Percentiles rank a stretch among this genome's conserved stretches.
phyloP scores from a whole-genome alignment of 345 rosid species.

The Euclidium syriacum region DNA sequence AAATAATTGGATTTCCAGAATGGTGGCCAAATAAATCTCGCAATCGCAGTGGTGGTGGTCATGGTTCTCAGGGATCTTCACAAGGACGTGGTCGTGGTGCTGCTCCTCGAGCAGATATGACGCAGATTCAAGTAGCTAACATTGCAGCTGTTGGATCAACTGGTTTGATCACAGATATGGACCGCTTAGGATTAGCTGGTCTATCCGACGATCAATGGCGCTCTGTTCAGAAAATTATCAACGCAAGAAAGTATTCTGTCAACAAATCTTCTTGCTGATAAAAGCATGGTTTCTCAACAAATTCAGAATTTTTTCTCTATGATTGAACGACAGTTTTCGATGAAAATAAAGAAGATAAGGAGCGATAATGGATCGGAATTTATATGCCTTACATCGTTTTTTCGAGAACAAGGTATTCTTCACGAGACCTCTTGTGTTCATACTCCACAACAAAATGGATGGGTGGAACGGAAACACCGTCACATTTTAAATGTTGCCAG shows the following conservation, averaged over 20 bases:
- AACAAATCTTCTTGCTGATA: neutral
- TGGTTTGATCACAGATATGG: too few species aligned
- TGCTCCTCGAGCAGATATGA: neutral
- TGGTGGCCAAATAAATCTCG: too few species aligned
- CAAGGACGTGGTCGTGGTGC: neutral
- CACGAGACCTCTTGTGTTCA: neutral
- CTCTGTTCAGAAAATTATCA: too few species aligned
- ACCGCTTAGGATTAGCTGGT: too few species aligned
- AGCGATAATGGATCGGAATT: neutral
- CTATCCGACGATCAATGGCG: too few species aligned
- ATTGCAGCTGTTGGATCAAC: too few species aligned
- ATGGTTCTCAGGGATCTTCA: too few species aligned
- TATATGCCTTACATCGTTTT: neutral
- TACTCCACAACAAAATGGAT: neutral
- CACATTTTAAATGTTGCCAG: too few species aligned
- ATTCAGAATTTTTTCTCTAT: neutral
- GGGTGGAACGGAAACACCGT: neutral
- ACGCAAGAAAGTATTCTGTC: too few species aligned
- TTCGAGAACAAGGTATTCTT: neutral
- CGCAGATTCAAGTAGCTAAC: too few species aligned
- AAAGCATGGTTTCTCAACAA: neutral
- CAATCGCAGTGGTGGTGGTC: too few species aligned
- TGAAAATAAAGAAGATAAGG: neutral
- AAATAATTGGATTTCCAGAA: neutral
- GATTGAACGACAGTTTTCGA: neutral